Evolutionary conservation across 768 basidiomycete genomes (phyloP).

Genomic region (Postia placenta): DNA sequence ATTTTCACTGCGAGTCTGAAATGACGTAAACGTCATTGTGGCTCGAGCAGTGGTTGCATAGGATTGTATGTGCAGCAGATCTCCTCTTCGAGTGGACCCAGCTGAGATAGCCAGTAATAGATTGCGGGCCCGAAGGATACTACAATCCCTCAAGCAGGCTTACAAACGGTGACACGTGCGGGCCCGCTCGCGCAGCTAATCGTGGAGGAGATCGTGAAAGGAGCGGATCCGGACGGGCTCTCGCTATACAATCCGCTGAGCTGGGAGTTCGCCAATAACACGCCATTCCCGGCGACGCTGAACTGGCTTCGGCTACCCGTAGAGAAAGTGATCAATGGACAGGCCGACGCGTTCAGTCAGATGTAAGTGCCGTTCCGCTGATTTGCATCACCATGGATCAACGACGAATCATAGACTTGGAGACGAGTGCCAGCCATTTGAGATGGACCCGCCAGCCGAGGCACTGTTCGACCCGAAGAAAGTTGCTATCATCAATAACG

Average conservation of each 20-base stretch:
- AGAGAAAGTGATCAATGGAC: conserved; percentile 39
- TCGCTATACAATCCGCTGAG: conserved; percentile 44
- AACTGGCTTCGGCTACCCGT: conserved; percentile 45
- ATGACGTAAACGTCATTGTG: too few relatives aligned
- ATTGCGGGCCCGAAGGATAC: conserved; percentile 46
- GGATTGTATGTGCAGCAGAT: conserved; percentile 25
- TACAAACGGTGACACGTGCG: conserved; percentile 44
- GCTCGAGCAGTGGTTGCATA: conserved; percentile 30
- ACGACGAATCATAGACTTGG: conserved; percentile 18
- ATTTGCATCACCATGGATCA: not conserved
- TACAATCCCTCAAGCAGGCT: conserved; percentile 48
- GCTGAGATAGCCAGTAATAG: conserved; percentile 10
- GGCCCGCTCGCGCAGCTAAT: conserved; percentile 46
- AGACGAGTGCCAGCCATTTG: conserved; percentile 31
- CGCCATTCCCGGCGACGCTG: conserved; percentile 32
- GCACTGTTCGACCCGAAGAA: conserved; percentile 44
- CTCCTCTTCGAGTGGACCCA: not conserved
- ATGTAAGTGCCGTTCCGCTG: conserved; percentile 11
- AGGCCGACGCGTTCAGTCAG: conserved; percentile 45
- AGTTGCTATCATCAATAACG: conserved; percentile 52
- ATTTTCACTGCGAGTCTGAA: too few relatives aligned
- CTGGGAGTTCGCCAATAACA: conserved; percentile 43
- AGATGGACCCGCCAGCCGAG: conserved; percentile 30
- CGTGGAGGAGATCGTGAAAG: conserved; percentile 34
- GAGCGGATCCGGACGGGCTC: conserved; percentile 37